These are phyloP conservation scores for Mentha longifolia DNA, from an alignment of 257 asterid genomes.

Conservation along the genomic window DNA sequence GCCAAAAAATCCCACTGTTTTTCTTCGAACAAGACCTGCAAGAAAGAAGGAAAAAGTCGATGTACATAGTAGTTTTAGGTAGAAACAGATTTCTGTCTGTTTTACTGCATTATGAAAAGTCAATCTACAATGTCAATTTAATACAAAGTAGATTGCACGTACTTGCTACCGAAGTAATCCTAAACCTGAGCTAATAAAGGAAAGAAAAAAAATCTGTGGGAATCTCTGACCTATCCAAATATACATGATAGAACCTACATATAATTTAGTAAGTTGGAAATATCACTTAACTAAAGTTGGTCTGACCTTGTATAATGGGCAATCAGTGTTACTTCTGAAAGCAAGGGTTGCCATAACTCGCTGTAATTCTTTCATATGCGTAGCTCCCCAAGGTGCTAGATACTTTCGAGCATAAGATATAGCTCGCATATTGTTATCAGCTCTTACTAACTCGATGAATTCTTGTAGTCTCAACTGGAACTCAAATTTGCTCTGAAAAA, in stretches of 20 bases:
- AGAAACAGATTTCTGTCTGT: too few species aligned
- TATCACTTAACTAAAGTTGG: neutral
- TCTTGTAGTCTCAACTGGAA: slow-evolving; percentile 97
- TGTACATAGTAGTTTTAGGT: too few species aligned
- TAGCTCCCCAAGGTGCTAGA: slow-evolving; percentile 93
- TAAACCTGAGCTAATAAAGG: too few species aligned
- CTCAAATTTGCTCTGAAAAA: slow-evolving; percentile 92
- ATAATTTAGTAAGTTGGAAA: slow-evolving; percentile 4
- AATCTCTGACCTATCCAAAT: too few species aligned
- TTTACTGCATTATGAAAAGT: too few species aligned
- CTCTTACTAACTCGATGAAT: slow-evolving; percentile 89
- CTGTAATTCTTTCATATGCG: slow-evolving; percentile 96
- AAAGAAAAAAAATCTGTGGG: too few species aligned
- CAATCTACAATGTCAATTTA: too few species aligned
- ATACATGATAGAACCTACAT: too few species aligned
- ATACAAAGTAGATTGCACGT: too few species aligned
- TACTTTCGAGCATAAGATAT: slow-evolving; percentile 85
- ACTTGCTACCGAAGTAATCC: too few species aligned
- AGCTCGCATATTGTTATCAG: slow-evolving; percentile 73
- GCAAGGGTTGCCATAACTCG: slow-evolving; percentile 90
- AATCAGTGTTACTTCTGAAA: slow-evolving; percentile 83
- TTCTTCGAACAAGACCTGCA: slow-evolving; percentile 85
- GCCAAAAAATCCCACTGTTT: slow-evolving; percentile 91
- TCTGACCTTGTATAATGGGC: slow-evolving; percentile 81
- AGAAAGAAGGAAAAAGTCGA: slow-evolving; percentile 24